Evolutionary conservation across 2,329 filamentous ascomycete species (phyloP).

Genomic region (Coniochaeta sp.): DNA sequence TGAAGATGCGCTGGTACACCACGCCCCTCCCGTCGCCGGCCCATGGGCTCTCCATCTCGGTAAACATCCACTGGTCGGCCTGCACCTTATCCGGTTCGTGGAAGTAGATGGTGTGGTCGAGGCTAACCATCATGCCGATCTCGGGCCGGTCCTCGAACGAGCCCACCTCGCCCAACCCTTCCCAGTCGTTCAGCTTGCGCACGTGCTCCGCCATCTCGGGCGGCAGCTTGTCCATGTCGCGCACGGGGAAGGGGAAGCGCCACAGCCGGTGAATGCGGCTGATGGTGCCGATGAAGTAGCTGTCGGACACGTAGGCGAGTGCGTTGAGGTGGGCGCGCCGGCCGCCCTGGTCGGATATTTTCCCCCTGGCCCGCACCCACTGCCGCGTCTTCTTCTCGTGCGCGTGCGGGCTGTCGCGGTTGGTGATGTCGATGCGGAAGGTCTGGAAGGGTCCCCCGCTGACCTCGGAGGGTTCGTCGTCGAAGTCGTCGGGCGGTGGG

Average conservation of each 20-base stretch:
- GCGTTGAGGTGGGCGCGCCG: constrained; percentile 77
- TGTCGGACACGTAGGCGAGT: constrained; percentile 88
- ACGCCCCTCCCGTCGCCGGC: constrained; percentile 69
- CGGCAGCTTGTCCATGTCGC: constrained; percentile 38
- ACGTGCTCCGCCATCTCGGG: constrained; percentile 28
- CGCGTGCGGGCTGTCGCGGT: constrained; percentile 39
- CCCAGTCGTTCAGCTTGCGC: constrained; percentile 26
- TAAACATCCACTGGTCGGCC: constrained; percentile 71
- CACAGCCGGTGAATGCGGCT: constrained; percentile 73
- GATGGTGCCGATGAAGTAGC: constrained; percentile 88
- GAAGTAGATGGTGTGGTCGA: constrained; percentile 70
- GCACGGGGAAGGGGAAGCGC: constrained; percentile 53
- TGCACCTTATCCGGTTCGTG: constrained; percentile 51
- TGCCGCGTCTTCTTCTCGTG: constrained; percentile 62
- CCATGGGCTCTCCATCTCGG: constrained; percentile 76
- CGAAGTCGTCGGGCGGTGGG: constrained; percentile 22
- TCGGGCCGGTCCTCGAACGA: constrained; percentile 44
- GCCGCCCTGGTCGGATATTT: constrained; percentile 66
- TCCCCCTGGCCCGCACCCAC: constrained; percentile 70
- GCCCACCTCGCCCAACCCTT: constrained; percentile 27
- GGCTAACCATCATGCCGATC: constrained; percentile 78
- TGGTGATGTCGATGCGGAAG: constrained; percentile 32
- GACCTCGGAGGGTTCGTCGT: background rate
- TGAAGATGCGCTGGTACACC: constrained; percentile 68
- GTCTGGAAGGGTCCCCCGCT: constrained; percentile 36